Evolutionary conservation across 805 yeast species (phyloP), one percentile per base, ranked within the genome.

Genomic region (Kluyveromyces dobzhanskii): DNA sequence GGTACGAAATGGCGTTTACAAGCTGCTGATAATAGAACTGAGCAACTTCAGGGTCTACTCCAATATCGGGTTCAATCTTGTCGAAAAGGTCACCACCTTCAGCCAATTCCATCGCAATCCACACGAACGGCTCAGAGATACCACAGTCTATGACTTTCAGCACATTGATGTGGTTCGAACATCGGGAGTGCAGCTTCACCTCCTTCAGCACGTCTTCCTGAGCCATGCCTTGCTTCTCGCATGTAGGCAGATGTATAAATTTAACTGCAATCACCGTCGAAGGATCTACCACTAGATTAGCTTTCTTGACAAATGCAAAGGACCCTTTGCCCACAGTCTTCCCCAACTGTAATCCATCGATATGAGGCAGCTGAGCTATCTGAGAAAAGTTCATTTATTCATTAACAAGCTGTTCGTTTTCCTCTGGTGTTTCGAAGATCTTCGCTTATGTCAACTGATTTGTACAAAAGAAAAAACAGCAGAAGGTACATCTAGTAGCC

Each of bases 71-170:
- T 53, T 80, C 86, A 43, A 82, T 81, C 56, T 81, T 82, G 50
- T 81, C 88, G 54, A 82, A 82, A 16, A 82, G 54, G 57, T 82
- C 92, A 12, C 92, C 92, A 42, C 85, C 84, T 18, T 70, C 69
- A 1, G 86, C 85, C 41, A 77, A 61, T 49, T 82, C 88, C 69
- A 82, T 62, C 3, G 74, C 74, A 42, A 82, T 67, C 75, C 81
- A 81, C 27, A 75, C 60, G 74, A 80, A 82, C 33, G 68, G 69
- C 1, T 57, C 53, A 43, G 76, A 73, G 3, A 73, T 68, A 4
- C 77, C 78, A 44, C 74, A 71, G 48, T 71, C 76, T 17, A 69
- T 57, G 35, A 79, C 62, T 41, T 66, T 67, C 29, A 81, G 70
- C 11, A 82, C 69, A 50, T 82, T 80, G 13, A 71, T 75, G 53